A percentile compares a stretch with the other conserved stretches of the same genome.
Conservation (phyloP, 768 basidiomycete species). For the Candolleomyces aberdarensis region DNA sequence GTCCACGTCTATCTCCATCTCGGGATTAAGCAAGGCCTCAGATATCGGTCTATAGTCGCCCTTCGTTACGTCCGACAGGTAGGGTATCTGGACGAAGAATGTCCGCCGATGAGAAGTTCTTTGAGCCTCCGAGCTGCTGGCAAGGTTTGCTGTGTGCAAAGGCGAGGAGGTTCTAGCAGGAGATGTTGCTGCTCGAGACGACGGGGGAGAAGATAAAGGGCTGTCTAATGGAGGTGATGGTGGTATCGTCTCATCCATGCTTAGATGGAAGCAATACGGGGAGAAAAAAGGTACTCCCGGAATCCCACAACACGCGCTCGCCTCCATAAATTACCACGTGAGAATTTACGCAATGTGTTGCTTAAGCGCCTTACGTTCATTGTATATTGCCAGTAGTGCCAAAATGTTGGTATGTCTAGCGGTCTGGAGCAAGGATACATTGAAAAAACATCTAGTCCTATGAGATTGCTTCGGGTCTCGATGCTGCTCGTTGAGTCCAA, state of each 20-base stretch:
- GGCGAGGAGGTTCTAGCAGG: neutral
- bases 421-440: too few relatives aligned
- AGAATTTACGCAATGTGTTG: neutral
- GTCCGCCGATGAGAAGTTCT: neutral
- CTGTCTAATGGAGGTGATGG: neutral
- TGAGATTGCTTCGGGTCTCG: slow-evolving; percentile 34
- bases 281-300: neutral
- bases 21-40: slow-evolving; percentile 26
- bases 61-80: slow-evolving; percentile 35
- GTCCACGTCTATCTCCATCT: slow-evolving; percentile 29
- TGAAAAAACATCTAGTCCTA: neutral
- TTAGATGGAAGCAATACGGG: neutral
- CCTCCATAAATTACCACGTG: slow-evolving; percentile 2
- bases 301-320: neutral
- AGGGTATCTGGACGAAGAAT: slow-evolving; percentile 38
- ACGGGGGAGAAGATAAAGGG: neutral
- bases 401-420: slow-evolving; percentile 4
- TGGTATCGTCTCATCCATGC: slow-evolving; percentile 1
- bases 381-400: neutral
- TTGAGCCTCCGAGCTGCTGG: neutral
- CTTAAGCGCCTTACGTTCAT: neutral
- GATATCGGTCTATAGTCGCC: slow-evolving; percentile 36
- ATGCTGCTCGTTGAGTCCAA: slow-evolving; percentile 73
- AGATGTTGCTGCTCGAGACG: neutral
- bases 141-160: neutral